Base-by-base conservation (phyloP, 106 monocot species). In the Vanilla planifolia region DNA sequence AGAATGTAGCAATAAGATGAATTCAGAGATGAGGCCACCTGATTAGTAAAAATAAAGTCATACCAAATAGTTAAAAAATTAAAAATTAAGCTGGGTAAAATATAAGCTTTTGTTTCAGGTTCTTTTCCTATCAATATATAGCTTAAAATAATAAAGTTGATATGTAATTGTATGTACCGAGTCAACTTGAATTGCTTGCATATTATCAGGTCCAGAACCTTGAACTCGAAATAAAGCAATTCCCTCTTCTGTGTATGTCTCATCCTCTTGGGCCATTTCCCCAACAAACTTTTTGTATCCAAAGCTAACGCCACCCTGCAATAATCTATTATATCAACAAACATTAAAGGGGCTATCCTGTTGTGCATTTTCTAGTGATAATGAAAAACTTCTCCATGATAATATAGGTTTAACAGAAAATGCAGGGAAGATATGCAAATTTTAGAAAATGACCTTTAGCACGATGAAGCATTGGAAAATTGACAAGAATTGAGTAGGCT, bases 1-100 rank as follows among this genome's bases (percentile, higher is more conserved):
- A 99, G 69, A 82, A 99, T 80, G 70, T 82, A 99, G 64, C 98
- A 99, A 73, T 99, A 88, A 56, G 88, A 92, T 55, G 98, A 99
- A 75, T 88, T 92, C 70, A 99, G 64, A 72, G 88, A 92, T 32
- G 91, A 85, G 36, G 98, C 79, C 42, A 80, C 92, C 98, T 99
- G 89, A 61, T n/a, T n/a, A n/a, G n/a, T n/a, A n/a, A n/a, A n/a
- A n/a, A n/a, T n/a, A n/a, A n/a, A n/a, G n/a, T n/a, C n/a, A n/a
- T n/a, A n/a, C n/a, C n/a, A n/a, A 65, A 32, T 71, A 66, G 33
- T 27, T 11, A 64, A 33, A 61, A 43, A 25, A 43, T 2, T 20
- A 21, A 28, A 66, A 40, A 1, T 9, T 34, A 23, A 55, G 33
- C 29, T 3, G 8, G 29, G 55, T 7, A 55, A 4, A 33, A 32